Evolutionary conservation across 78 protist species (phyloP), one percentile per base, ranked within the genome.

Genomic region (Capsaspora owczarzaki): DNA sequence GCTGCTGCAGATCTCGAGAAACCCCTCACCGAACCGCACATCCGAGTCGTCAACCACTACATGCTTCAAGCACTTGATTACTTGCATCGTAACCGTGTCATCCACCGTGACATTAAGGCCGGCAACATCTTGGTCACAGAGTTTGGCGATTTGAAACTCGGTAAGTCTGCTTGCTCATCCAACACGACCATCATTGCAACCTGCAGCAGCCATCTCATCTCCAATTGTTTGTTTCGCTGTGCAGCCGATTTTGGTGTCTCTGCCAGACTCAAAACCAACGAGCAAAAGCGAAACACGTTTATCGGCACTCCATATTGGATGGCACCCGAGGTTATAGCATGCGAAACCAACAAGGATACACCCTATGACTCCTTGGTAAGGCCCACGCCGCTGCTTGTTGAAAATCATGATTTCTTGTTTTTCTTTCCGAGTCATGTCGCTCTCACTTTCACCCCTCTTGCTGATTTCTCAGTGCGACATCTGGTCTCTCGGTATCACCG

Each of bases 51-150:
- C 29, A 27, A 86, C 42, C 74, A 84, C 25, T 94, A 96, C 61
- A 56, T 76, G 49, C 80, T 95, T 19, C 37, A 47, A 43, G 94
- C 83, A 0, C 63, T 91, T 23, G 60, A 63, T 25, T 82, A 51
- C 68, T 84, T 91, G 43, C 94, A 93, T 83, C 0, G 33, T 38
- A 5, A 77, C 6, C 60, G 83, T 31, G 86, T 83, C 46, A 93
- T 97, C 38, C 99, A 96, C 53, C 78, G 99, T 1, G 99, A 97
- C 80, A 91, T 97, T 76, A 82, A 76, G 85, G 93, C 90, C 5
- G 97, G 93, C 60, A 96, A 96, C 78, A 33, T 96, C 31, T 91
- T 96, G 22, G 82, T 96, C 33, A 6, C 88, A 12, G 56, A 29
- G 20, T 25, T n/a, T 8, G 97, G 97, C 14, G 71, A 16, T 2